These are phyloP conservation scores for Houttuynia cordata DNA, from an alignment of 164 flowering plant genomes.

Conservation along the genomic window DNA sequence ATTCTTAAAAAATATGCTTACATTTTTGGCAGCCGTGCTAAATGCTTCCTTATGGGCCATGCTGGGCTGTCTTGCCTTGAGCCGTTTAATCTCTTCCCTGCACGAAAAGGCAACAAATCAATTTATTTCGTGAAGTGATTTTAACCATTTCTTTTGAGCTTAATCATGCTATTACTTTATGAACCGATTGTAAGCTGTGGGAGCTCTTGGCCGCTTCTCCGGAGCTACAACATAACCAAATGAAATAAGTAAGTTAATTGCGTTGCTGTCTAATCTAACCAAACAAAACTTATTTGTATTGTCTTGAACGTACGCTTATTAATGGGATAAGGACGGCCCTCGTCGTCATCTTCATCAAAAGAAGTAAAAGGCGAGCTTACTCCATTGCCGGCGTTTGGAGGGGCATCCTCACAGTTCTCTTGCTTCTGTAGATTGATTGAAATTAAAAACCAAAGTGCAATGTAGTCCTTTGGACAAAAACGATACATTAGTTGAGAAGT, in stretches of 20 bases:
- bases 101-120: neutral
- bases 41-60: conserved; percentile 88
- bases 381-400: neutral
- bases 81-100: conserved; percentile 87
- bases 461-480: too few relatives aligned
- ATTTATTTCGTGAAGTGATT: neutral
- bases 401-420: neutral
- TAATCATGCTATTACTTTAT: conserved; percentile 35
- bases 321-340: neutral
- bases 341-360: neutral
- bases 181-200: conserved; percentile 76
- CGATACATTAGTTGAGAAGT: too few relatives aligned
- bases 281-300: neutral
- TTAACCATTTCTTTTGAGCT: too few relatives aligned
- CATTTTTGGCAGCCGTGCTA: conserved; percentile 86
- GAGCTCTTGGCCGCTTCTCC: conserved; percentile 72
- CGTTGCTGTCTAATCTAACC: neutral
- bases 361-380: neutral
- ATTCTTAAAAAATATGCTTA: conserved; percentile 12
- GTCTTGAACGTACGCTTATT: neutral
- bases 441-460: too few relatives aligned
- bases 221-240: conserved; percentile 36
- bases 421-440: neutral
- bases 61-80: conserved; percentile 55
- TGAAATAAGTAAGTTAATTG: neutral